phyloP scores from a whole-genome alignment of 1,284 basidiomycete species.

The Pholiota adiposa region DNA sequence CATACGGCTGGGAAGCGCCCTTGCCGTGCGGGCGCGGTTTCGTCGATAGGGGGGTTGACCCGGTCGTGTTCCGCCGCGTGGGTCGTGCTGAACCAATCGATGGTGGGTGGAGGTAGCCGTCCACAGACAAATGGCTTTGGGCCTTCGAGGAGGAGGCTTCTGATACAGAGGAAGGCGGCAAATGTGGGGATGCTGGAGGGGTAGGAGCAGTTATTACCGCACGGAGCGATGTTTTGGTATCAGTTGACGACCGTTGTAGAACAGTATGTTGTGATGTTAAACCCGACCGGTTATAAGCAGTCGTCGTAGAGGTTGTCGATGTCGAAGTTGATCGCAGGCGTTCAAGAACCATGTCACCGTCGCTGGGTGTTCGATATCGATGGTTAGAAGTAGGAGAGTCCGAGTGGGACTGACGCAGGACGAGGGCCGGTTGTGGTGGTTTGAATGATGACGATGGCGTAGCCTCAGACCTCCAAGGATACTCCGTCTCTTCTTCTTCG shows the following conservation, averaged over 20 bases:
- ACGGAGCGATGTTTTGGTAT: slow-evolving; percentile 46
- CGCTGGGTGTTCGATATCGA: not conserved
- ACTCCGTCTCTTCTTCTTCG: slow-evolving; percentile 28
- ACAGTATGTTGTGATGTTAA: slow-evolving; percentile 1
- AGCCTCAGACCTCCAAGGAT: slow-evolving; percentile 8
- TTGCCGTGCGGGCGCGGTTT: slow-evolving; percentile 26
- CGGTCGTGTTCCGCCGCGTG: slow-evolving; percentile 52
- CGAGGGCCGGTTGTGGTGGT: not conserved
- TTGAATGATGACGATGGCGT: slow-evolving; percentile 2
- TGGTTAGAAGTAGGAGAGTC: slow-evolving; percentile 3
- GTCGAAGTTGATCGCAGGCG: not conserved
- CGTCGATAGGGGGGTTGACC: slow-evolving; percentile 33
- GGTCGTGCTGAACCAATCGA: slow-evolving; percentile 38
- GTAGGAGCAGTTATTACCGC: slow-evolving; percentile 26
- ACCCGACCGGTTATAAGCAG: slow-evolving; percentile 1
- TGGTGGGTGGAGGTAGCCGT: slow-evolving; percentile 58
- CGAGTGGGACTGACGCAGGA: slow-evolving; percentile 5
- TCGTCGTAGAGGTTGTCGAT: slow-evolving; percentile 1
- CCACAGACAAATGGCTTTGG: slow-evolving; percentile 41
- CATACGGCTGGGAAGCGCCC: slow-evolving; percentile 37
- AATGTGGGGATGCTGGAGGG: slow-evolving; percentile 17
- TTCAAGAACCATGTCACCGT: not conserved
- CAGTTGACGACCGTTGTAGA: slow-evolving; percentile 47
- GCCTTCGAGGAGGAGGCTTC: slow-evolving; percentile 22
- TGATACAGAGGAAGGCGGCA: slow-evolving; percentile 15